Base-by-base conservation (phyloP, 2,329 filamentous ascomycete species). In the Graphium sp. region DNA sequence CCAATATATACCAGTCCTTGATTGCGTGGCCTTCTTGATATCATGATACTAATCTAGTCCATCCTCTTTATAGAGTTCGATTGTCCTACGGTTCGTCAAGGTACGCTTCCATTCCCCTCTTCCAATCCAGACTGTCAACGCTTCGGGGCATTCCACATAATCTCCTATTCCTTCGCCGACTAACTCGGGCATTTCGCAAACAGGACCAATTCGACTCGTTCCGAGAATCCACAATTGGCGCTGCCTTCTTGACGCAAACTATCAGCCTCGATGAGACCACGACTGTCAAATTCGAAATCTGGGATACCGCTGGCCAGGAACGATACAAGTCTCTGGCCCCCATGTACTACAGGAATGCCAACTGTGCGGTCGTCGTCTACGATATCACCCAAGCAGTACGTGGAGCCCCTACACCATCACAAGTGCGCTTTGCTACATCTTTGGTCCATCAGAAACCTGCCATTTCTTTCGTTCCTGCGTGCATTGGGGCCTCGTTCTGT, bases 331-430 rank as follows among this genome's bases (percentile, higher is more conserved):
- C 89, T 9, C 66, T 98, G 40, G 89, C 89, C 19, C 89, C 89
- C 44, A 98, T 98, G 89, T 98, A 98, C 66, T 98, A 98, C 62
- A 68, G 91, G 45, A 98, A 98, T 53, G 91, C 91, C 43, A 95
- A 98, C 70, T 95, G 89, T 59, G 89, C 91, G 34, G 87, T 98
- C 18, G 87, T 98, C 27, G 89, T 98, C 40, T 98, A 98, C 57
- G 89, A 98, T 58, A 95, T 98, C 48, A 98, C 89, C 48, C 89
- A 98, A 70, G 83, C 89, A 41, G 89, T 98, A 75, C 37, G 80
- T 57, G n/a, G n/a, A n/a, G n/a, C n/a, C n/a, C n/a, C n/a, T n/a
- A n/a, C n/a, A n/a, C n/a, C n/a, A n/a, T 28, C n/a, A n/a, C n/a
- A n/a, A n/a, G n/a, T n/a, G n/a, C n/a, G n/a, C n/a, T n/a, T n/a